These are phyloP conservation scores for Elsinoe fawcettii DNA, from an alignment of 2,329 filamentous ascomycete species.

Conservation along the genomic window DNA sequence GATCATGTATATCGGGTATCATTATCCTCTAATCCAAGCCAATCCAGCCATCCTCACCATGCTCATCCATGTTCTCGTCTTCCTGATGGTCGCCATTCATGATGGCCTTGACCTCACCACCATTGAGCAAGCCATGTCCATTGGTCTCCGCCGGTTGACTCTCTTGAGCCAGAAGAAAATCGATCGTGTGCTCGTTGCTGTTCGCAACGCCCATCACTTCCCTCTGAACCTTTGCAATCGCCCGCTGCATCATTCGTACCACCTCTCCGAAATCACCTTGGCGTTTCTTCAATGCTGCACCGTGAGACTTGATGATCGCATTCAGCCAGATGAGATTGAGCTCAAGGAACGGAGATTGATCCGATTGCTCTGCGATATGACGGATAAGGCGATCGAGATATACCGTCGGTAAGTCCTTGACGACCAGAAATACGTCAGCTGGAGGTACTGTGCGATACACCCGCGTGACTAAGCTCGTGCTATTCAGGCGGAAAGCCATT, in stretches of 20 bases:
- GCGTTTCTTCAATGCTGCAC: constrained; percentile 75
- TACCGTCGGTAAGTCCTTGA: constrained; percentile 69
- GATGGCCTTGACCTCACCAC: not conserved
- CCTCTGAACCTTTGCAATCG: constrained; percentile 69
- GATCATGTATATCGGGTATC: constrained; percentile 6
- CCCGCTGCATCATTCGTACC: constrained; percentile 71
- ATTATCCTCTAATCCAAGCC: constrained; percentile 39
- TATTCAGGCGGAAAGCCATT: constrained; percentile 96
- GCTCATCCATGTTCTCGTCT: constrained; percentile 29
- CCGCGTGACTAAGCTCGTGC: constrained; percentile 68
- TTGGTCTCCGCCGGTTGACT: constrained; percentile 15
- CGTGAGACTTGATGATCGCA: constrained; percentile 70
- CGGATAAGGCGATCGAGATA: constrained; percentile 80
- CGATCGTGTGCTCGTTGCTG: constrained; percentile 81
- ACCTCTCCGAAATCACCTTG: constrained; percentile 74
- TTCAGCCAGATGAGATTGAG: constrained; percentile 93
- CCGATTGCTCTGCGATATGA: constrained; percentile 79
- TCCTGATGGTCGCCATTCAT: constrained; percentile 17
- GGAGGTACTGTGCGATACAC: constrained; percentile 80
- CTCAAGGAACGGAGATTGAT: constrained; percentile 87
- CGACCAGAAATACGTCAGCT: constrained; percentile 65
- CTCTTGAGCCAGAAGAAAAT: constrained; percentile 57
- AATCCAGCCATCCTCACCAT: constrained; percentile 41
- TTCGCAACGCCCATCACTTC: constrained; percentile 78
- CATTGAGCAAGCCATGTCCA: not conserved